Evolutionary conservation across 2,329 filamentous ascomycete genomes (phyloP).

Genomic region (Pestalotiopsis sp.): DNA sequence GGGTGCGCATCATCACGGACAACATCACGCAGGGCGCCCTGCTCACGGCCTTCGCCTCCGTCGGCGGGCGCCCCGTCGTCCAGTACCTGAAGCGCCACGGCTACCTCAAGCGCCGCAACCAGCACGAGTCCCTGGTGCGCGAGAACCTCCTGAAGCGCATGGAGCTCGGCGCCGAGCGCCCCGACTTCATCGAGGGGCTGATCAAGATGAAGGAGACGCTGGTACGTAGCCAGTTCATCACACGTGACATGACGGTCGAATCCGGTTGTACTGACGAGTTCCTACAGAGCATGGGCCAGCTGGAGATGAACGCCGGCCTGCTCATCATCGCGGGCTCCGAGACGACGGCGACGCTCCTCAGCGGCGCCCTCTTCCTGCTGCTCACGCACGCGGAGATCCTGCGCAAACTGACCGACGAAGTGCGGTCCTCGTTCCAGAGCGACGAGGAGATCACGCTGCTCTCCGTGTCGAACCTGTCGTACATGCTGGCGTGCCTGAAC

Average conservation of each 20-base stretch:
- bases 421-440: constrained; percentile 37
- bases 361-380: constrained; percentile 41
- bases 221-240: constrained; percentile 14
- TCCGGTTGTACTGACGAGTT: neutral
- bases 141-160: constrained; percentile 31
- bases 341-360: constrained; percentile 50
- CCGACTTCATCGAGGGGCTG: constrained; percentile 36
- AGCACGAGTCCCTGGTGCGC: constrained; percentile 23
- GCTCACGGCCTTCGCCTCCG: constrained; percentile 18
- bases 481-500: constrained; percentile 44
- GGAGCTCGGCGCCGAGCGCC: constrained; percentile 27
- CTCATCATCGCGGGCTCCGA: constrained; percentile 51
- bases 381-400: constrained; percentile 37
- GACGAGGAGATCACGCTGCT: constrained; percentile 42
- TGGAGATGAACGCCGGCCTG: constrained; percentile 27
- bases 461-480: constrained; percentile 35
- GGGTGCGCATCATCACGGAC: constrained; percentile 33
- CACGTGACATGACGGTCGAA: too few relatives aligned
- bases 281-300: constrained; percentile 11
- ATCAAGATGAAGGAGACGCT: constrained; percentile 30
- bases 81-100: constrained; percentile 17
- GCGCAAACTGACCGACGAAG: constrained; percentile 38
- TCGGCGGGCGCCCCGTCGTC: constrained; percentile 22
- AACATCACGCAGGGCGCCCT: constrained; percentile 26
- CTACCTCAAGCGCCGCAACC: constrained; percentile 20